Base-by-base conservation (phyloP, 768 basidiomycete species). In the Tylopilus balloui region DNA sequence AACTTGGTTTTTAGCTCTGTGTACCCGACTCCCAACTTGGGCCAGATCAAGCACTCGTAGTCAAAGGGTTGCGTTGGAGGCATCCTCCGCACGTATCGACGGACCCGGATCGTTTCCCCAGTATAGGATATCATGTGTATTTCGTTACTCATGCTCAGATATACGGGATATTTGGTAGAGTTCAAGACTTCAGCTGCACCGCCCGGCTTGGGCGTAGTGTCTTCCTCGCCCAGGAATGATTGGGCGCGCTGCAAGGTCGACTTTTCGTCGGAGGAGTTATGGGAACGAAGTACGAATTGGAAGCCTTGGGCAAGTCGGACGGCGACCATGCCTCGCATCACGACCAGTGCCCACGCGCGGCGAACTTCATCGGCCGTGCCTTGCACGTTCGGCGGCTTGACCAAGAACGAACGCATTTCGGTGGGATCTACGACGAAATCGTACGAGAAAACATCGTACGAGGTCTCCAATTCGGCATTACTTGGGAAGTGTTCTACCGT, bases 31-130 rank as follows among this genome's bases (percentile, higher is more conserved):
- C 92, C 90, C 17, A 89, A 74, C 59, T 89, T 89, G 17, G 93
- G 91, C 94, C 93, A 98, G 46, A 98, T 89, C 51, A 97, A 71
- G 61, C 92, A 95, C 54, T 86, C 78, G 65, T 99, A 98, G 19
- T 80, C 71, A 53, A 88, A 80, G 2, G 84, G 77, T 17, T 76
- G 76, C 45, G 77, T 80, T 50, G 71, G 74, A 44, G 79, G 77
- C 76, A 85, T 77, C 54, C 86, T 77, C 21, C 92, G 78, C 23
- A 91, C 86, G 63, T 92, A 92, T 34, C 91, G 77, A 57, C 85
- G 79, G 15, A 97, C 92, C 59, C 92, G 86, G 51, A 98, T 89
- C 14, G 83, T 78, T 58, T 93, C 88, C n/a, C 89, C 88, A 38
- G 86, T 89, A 60, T 93, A 98, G 35, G 86, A 84, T 52, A 99